Conservation (phyloP, 2,329 filamentous ascomycete genomes). For the Trichoderma brevicompactum region DNA sequence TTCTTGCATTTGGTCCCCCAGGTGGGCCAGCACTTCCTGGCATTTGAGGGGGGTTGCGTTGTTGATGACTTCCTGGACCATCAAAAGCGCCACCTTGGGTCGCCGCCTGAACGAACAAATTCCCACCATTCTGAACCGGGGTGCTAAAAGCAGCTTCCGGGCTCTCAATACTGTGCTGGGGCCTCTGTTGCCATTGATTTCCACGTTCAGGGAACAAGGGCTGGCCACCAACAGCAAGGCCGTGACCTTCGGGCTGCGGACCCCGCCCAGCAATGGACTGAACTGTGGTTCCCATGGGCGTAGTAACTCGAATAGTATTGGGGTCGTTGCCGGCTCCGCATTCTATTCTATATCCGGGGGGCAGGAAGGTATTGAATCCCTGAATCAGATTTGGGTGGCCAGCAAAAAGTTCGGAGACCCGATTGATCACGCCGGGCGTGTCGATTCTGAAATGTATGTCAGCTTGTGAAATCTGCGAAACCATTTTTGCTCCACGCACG, state of each 20-base stretch:
- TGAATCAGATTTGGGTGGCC: slow-evolving; percentile 95
- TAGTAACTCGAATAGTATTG: slow-evolving; percentile 95
- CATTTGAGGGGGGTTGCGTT: slow-evolving; percentile 40
- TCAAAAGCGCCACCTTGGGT: slow-evolving; percentile 45
- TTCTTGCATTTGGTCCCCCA: slow-evolving; percentile 54
- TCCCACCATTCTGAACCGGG: slow-evolving; percentile 56
- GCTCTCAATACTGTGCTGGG: slow-evolving; percentile 64
- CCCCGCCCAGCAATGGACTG: slow-evolving; percentile 73
- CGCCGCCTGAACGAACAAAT: slow-evolving; percentile 51
- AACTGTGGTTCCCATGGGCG: slow-evolving; percentile 95
- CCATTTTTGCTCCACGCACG: slow-evolving; percentile 59
- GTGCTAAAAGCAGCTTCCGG: slow-evolving; percentile 66
- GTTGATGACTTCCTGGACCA: slow-evolving; percentile 36
- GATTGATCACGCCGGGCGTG: slow-evolving; percentile 94
- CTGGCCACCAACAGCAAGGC: slow-evolving; percentile 45
- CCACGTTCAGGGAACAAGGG: slow-evolving; percentile 54
- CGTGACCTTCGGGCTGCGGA: slow-evolving; percentile 51
- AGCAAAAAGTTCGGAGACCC: slow-evolving; percentile 93
- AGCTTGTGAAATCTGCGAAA: slow-evolving; percentile 56
- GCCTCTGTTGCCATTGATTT: slow-evolving; percentile 61
- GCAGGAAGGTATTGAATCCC: slow-evolving; percentile 97
- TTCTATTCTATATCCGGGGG: slow-evolving; percentile 94
- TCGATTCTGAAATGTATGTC: slow-evolving; percentile 68
- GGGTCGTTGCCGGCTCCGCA: slow-evolving; percentile 93
- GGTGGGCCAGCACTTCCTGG: slow-evolving; percentile 40